These are phyloP conservation scores for Epichloe baconii DNA, from an alignment of 2,329 filamentous ascomycete genomes.

Conservation along the genomic window DNA sequence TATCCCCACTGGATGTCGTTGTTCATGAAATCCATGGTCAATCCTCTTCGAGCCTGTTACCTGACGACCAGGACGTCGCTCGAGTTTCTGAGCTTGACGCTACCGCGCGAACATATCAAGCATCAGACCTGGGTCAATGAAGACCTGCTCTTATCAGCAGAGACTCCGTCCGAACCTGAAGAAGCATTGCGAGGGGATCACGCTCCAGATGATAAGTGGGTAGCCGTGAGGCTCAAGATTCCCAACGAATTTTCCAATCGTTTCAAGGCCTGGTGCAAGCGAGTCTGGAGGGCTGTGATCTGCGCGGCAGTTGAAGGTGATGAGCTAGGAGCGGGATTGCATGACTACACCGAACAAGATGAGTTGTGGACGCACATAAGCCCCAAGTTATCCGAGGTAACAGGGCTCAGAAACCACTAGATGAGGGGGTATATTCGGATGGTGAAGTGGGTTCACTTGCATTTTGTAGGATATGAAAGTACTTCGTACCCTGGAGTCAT, in stretches of 20 bases:
- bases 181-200: conserved; percentile 35
- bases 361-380: conserved; percentile 14
- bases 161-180: conserved; percentile 25
- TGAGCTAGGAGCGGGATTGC: conserved; percentile 7
- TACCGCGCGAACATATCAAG: conserved; percentile 32
- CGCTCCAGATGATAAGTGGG: conserved; percentile 44
- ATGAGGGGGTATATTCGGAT: not conserved
- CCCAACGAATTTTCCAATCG: conserved; percentile 42
- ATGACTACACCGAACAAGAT: conserved; percentile 10
- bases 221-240: conserved; percentile 43
- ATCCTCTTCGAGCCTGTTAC: conserved; percentile 48
- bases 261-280: conserved; percentile 29
- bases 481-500: not conserved
- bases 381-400: not conserved
- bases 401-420: not conserved
- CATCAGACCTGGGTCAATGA: conserved; percentile 42
- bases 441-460: not conserved
- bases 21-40: conserved; percentile 49
- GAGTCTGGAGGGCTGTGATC: conserved; percentile 16
- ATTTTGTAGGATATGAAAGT: not conserved
- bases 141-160: conserved; percentile 30
- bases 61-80: conserved; percentile 49
- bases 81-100: conserved; percentile 44
- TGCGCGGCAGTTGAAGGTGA: conserved; percentile 2
- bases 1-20: conserved; percentile 46